Conservation (phyloP, 106 monocot genomes). For the Phalaenopsis equestris region DNA sequence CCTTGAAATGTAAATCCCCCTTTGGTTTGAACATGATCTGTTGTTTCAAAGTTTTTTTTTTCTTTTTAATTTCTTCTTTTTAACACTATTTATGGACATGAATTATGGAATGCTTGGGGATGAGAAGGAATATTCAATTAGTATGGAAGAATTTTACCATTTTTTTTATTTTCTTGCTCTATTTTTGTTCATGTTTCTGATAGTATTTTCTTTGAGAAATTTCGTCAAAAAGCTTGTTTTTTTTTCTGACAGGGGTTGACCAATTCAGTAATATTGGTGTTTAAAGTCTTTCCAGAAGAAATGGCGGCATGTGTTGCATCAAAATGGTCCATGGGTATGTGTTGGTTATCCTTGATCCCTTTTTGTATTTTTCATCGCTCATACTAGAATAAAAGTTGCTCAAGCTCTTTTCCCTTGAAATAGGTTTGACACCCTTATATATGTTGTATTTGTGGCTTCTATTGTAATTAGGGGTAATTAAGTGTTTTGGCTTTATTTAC, state of each 20-base stretch:
- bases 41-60: too few relatives aligned
- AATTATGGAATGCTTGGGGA: neutral
- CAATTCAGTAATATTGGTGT: neutral
- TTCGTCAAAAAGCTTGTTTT: neutral
- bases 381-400: neutral
- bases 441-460: too few relatives aligned
- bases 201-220: neutral
- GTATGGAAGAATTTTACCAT: neutral
- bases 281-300: neutral
- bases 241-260: neutral
- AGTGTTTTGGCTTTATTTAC: too few relatives aligned
- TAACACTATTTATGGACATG: too few relatives aligned
- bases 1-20: too few relatives aligned
- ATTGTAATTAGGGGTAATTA: too few relatives aligned
- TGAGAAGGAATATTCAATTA: neutral
- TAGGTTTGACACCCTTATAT: neutral
- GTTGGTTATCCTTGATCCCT: neutral
- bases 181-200: neutral
- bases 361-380: neutral
- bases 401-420: neutral
- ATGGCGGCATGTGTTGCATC: constrained; percentile 7
- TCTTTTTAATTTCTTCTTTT: too few relatives aligned
- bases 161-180: neutral
- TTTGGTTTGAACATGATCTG: too few relatives aligned
- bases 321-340: constrained; percentile 6